Base-by-base conservation (phyloP, 345 rosid genomes). In the Pistacia vera region DNA sequence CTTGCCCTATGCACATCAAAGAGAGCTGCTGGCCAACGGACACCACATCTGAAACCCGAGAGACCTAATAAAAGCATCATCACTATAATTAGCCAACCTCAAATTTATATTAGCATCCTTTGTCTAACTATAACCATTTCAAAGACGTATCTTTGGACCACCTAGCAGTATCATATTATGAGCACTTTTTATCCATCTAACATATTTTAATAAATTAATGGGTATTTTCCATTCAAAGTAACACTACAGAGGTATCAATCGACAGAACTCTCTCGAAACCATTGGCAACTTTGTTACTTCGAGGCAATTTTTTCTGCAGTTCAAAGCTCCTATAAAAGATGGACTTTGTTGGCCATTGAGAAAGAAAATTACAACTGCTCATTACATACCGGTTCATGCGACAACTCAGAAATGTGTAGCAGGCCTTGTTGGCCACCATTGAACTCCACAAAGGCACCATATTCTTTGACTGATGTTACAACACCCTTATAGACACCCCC, bases 371-470 rank as follows among this genome's bases (percentile, higher is more conserved):
- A 51, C 38, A 28, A 51, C 57, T 46, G 51, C 66, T 57, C 16
- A 30, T 46, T 17, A 80, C 91, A 57, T 86, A 96, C 98, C 83
- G 90, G 93, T 77, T 86, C 93, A 82, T 96, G 97, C 71, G 99
- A 93, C 75, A 96, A 77, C 87, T 96, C 99, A 48, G 99, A 93
- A 79, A 96, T 81, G 81, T 96, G 98, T 60, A 96, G 89, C 81
- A 96, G 80, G 71, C 97, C 99, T 74, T 89, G 92, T 74, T 96
- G 98, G 67, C 99, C 98, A 77, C 99, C 99, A 83, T 83, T 92
- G 64, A 96, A 96, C 88, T 93, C 97, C 81, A 96, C 92, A 76
- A 96, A 93, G 60, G 99, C 99, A 66, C 99, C 99, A 65, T 96
- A 96, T 83, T 96, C 98, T 87, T 96, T 96, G 35, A 96, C 77